Evolutionary conservation across 495 filamentous ascomycete species (phyloP), one percentile per base, ranked within the genome.

Genomic region (Penicillium waksmanii): DNA sequence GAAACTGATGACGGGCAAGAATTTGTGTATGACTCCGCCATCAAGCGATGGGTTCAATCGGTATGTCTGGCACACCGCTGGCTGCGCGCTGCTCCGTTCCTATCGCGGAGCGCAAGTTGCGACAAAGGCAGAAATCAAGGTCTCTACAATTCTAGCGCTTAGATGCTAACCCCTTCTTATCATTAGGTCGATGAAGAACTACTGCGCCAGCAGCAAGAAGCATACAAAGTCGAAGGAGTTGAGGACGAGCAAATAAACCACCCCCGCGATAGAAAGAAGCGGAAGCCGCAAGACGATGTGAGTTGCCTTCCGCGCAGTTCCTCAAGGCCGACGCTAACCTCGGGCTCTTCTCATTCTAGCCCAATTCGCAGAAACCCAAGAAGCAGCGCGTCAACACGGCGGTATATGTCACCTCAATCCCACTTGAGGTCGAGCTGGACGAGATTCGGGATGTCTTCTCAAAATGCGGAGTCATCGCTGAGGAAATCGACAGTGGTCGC

Each of bases 401-500:
- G 19, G 81, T 99, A 51, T 99, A 90, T 72, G 86, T 98, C 40
- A 96, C 91, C 3, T 88, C 86, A 12, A 84, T 99, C 4, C 96
- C 96, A 1, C 73, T 79, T 17, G 90, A 98, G 66, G 87, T 82
- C 18, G 87, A 86, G 0, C 78, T 87, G 19, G 87, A 93, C 8
- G 96, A 99, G 72, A 85, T 98, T 21, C 80, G 85, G 56, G 81
- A 90, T 12, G 81, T 89, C 25, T 99, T 99, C 80, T 91, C 88
- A 50, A 85, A 87, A 60, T 96, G 85, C 72, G 96, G 96, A 49
- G 88, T 98, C 63, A 96, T 98, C 62, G 93, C 94, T 47, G 91
- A 96, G 74, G 90, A 94, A 71, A 92, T 95, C 62, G 95, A 98
- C 66, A 88, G 82, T 60, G 89, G 90, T 51, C 82, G 85, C 36